phyloP scores from a whole-genome alignment of 257 asterid genomes.

The Solanum virginianum region DNA sequence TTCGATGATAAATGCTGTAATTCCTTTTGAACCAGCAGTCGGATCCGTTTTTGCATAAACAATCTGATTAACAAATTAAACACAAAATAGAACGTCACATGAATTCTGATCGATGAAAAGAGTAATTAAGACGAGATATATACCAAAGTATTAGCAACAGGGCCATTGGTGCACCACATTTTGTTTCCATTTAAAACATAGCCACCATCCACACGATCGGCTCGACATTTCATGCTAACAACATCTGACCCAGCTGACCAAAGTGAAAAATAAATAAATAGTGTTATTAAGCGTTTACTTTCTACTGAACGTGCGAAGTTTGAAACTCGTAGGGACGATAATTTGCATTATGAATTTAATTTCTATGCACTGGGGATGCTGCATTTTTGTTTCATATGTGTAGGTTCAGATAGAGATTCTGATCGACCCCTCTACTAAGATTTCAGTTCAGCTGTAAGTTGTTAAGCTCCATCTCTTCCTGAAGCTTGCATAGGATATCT shows the following conservation, averaged over 20 bases:
- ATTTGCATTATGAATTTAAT: neutral
- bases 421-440: no score
- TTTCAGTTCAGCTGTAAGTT: no score
- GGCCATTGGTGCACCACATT: conserved; percentile 99
- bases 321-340: neutral
- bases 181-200: conserved; percentile 86
- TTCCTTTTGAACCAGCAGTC: conserved; percentile 83
- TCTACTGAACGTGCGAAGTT: neutral
- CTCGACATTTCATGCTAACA: conserved; percentile 93
- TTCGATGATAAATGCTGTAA: conserved; percentile 89
- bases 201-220: conserved; percentile 83
- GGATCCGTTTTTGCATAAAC: conserved; percentile 90
- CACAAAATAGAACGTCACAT: neutral
- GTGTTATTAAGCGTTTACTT: neutral
- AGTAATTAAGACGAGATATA: neutral
- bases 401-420: no score
- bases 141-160: conserved; percentile 87
- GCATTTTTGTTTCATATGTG: no score
- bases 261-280: neutral
- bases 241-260: conserved; percentile 93
- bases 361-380: neutral
- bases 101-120: neutral
- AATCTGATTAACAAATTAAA: conserved; percentile 37
- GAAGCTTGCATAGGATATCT: no score
- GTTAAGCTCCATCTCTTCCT: no score